Base-by-base conservation (phyloP, 176 grass and related monocot species). In the Carex parvula region DNA sequence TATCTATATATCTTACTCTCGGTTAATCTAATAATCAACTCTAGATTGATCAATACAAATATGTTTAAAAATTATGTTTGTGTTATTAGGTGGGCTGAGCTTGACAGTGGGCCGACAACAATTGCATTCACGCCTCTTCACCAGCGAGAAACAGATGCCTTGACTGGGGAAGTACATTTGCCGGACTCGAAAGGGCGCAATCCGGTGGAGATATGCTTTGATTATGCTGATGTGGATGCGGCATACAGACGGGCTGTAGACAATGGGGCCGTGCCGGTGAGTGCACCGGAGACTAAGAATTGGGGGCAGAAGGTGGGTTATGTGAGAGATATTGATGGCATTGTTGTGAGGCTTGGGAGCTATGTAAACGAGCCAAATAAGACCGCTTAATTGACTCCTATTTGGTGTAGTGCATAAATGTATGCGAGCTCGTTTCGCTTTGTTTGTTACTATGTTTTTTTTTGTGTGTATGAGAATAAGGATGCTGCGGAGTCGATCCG, bases 261-360 rank as follows among this genome's bases (percentile, higher is more conserved):
- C 4, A 70, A 54, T 14, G 92, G 95, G 24, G 92, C 95, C 2
- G 20, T 81, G 66, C 84, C 91, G 2, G 87, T 98, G 53, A 91
- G 95, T 78, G 29, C 84, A 37, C 92, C 88, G 14, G 92, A 94
- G 84, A 24, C 48, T n/a, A 98, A 94, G 79, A 85, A 46, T 13
- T 98, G 91, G 95, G 92, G 95, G 0, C 92, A 98, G 85, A 98
- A 86, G 92, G 91, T 89, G 30, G 95, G 95, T 0, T 98, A 89
- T 81, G 92, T 98, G 22, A 79, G 88, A 66, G 95, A 98, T 68
- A 60, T 89, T 16, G 92, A 98, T 84, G 95, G 95, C 7, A 94
- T 77, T 81, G 22, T 83, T 84, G 88, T 94, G 44, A 85, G 95
- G 55, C 26, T 98, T 0, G 92, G 83, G 0, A 98, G 92, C 82